Percentiles rank a stretch among this genome's conserved stretches.
phyloP scores from a whole-genome alignment of 495 filamentous ascomycete genomes.

The Sabuloglossum arenarium region DNA sequence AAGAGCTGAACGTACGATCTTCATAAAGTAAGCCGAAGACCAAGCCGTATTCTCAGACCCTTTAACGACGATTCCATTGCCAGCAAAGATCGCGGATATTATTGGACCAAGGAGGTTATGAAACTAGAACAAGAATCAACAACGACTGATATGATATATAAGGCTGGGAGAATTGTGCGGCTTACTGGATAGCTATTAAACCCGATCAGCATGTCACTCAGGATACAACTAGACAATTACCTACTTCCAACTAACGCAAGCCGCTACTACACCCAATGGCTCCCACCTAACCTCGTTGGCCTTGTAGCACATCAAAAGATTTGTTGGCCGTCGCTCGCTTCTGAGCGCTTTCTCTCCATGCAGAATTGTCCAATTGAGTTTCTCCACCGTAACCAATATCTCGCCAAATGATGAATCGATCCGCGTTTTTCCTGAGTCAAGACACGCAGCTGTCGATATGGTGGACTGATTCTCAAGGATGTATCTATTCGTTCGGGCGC shows the following conservation, averaged over 20 bases:
- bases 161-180: constrained; percentile 11
- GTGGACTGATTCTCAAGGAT: constrained; percentile 78
- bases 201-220: neutral
- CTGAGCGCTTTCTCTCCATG: constrained; percentile 72
- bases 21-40: constrained; percentile 62
- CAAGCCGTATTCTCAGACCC: constrained; percentile 85
- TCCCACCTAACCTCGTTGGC: constrained; percentile 80
- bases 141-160: neutral
- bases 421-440: constrained; percentile 95
- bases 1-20: constrained; percentile 58
- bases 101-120: constrained; percentile 88
- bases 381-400: constrained; percentile 81
- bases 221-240: constrained; percentile 1
- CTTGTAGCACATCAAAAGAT: constrained; percentile 91
- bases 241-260: constrained; percentile 92
- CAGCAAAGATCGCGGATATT: constrained; percentile 80
- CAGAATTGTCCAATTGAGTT: constrained; percentile 81
- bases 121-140: constrained; percentile 32
- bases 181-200: constrained; percentile 9
- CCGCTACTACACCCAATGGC: constrained; percentile 78
- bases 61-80: constrained; percentile 82
- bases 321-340: constrained; percentile 52
- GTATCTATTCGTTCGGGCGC: constrained; percentile 24
- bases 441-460: constrained; percentile 67
- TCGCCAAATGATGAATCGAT: constrained; percentile 86